Evolutionary conservation across 1,139 yeast genomes (phyloP), one percentile per base, ranked within the genome.

Genomic region (Kodamaea sp.): DNA sequence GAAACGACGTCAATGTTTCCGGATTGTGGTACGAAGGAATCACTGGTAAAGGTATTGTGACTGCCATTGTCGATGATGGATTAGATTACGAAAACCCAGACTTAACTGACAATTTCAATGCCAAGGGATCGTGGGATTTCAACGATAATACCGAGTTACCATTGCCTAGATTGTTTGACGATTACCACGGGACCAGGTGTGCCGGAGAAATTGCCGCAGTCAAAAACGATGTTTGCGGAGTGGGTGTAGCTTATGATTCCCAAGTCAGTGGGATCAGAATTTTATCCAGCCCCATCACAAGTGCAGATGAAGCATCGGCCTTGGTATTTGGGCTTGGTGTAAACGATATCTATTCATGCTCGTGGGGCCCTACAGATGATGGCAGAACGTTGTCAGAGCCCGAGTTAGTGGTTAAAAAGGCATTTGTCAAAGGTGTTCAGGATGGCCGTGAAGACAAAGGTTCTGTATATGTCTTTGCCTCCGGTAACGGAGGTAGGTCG

Each of bases 321-420:
- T 66, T 94, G 69, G 72, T 85, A 27, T 85, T 83, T 59, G 94
- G 82, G 0, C 67, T 84, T 50, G 90, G 87, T 41, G 71, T 74
- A 8, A 92, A 92, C 56, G 96, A 90, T 58, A 92, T 94, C 24
- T 94, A 88, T 59, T 87, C 96, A 3, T 94, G 99, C 59, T 88
- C 96, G 4, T 94, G 99, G 99, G 99, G 99, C 2, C 99, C 99
- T 1, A 77, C 90, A 1, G 99, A 94, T 58, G 86, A 90, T 57
- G 99, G 98, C 0, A 70, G 60, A 41, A 78, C 96, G 0, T 77
- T 92, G 70, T 88, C 87, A 30, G 95, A 78, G 5, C 98, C 98
- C 0, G 87, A 88, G 16, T 56, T 65, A 23, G 52, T 90, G 22
- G 96, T 92, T 8, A 76, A 78, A 49, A 79, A 85, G 44, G 95